These are phyloP conservation scores for Globisporangium okanoganense DNA, from an alignment of 352 stramenopile genomes.

Conservation along the genomic window DNA sequence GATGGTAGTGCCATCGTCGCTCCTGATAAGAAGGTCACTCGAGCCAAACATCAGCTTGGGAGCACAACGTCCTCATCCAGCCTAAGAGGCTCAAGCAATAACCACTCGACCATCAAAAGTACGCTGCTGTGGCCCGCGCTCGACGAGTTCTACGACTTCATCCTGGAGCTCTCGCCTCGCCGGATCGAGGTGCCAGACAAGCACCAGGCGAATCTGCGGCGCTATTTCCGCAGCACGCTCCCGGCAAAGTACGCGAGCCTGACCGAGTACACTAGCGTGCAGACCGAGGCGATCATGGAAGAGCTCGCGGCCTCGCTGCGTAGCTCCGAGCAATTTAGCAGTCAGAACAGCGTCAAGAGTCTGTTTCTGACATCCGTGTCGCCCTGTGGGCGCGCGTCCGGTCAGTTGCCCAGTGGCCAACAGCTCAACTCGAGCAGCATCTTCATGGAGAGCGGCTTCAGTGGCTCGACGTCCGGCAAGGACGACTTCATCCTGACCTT, in stretches of 20 bases:
- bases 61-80: not conserved
- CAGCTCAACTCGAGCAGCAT: slow-evolving; percentile 50
- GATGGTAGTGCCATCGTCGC: not conserved
- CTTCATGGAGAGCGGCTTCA: slow-evolving; percentile 73
- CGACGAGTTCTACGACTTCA: slow-evolving; percentile 73
- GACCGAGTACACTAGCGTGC: slow-evolving; percentile 49
- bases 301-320: slow-evolving; percentile 58
- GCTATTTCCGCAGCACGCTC: slow-evolving; percentile 30
- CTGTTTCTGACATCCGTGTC: slow-evolving; percentile 60
- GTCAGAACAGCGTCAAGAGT: slow-evolving; percentile 22
- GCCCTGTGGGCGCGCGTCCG: slow-evolving; percentile 25
- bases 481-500: slow-evolving; percentile 71
- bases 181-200: slow-evolving; percentile 32
- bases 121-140: slow-evolving; percentile 68
- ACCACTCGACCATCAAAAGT: slow-evolving; percentile 27
- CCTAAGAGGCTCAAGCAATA: not conserved
- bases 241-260: slow-evolving; percentile 44
- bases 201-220: slow-evolving; percentile 25
- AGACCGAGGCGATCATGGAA: slow-evolving; percentile 66
- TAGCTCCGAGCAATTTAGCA: slow-evolving; percentile 37
- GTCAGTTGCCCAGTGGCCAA: slow-evolving; percentile 4
- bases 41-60: slow-evolving; percentile 4
- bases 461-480: slow-evolving; percentile 26
- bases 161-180: slow-evolving; percentile 56
- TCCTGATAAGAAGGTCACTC: slow-evolving; percentile 12